Percentiles rank a stretch among this genome's conserved stretches.
Evolutionary conservation across 257 asterid species (phyloP).

Genomic region (Lithospermum erythrorhizon): DNA sequence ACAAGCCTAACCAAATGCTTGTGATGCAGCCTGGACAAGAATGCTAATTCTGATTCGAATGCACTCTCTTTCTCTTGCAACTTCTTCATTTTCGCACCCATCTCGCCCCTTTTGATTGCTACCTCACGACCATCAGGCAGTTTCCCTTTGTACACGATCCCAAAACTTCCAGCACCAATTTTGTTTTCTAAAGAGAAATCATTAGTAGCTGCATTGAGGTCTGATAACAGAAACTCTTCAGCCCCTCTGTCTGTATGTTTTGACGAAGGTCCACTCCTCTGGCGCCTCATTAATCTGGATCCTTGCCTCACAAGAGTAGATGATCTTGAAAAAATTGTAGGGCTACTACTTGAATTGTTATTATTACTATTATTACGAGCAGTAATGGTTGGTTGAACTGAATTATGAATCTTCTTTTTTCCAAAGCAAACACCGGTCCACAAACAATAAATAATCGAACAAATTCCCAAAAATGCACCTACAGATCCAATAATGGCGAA

Average conservation of each 20-base stretch:
- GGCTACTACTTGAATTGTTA: constrained; percentile 36
- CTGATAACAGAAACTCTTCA: constrained; percentile 57
- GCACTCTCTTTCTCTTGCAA: constrained; percentile 82
- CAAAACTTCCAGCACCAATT: constrained; percentile 85
- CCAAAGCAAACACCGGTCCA: constrained; percentile 73
- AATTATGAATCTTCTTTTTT: constrained; percentile 69
- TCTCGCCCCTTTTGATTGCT: constrained; percentile 70
- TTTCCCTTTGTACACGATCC: constrained; percentile 67
- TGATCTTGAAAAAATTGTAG: constrained; percentile 40
- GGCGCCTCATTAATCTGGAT: constrained; percentile 76
- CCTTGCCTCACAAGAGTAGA: constrained; percentile 78
- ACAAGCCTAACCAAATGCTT: constrained; percentile 72
- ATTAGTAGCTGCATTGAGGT: constrained; percentile 55
- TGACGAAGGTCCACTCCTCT: constrained; percentile 73
- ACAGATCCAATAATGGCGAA: constrained; percentile 59
- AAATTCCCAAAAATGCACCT: constrained; percentile 67
- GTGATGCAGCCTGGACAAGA: constrained; percentile 77
- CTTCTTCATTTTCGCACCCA: constrained; percentile 45
- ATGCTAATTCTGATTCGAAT: constrained; percentile 66
- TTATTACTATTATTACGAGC: constrained; percentile 17
- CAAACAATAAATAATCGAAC: constrained; percentile 40
- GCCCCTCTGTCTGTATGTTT: constrained; percentile 58
- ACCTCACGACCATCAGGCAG: constrained; percentile 63
- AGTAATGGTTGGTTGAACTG: constrained; percentile 71
- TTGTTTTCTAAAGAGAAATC: constrained; percentile 49